phyloP scores from a whole-genome alignment of 73 alveolate species.

The Stentor roeselii region DNA sequence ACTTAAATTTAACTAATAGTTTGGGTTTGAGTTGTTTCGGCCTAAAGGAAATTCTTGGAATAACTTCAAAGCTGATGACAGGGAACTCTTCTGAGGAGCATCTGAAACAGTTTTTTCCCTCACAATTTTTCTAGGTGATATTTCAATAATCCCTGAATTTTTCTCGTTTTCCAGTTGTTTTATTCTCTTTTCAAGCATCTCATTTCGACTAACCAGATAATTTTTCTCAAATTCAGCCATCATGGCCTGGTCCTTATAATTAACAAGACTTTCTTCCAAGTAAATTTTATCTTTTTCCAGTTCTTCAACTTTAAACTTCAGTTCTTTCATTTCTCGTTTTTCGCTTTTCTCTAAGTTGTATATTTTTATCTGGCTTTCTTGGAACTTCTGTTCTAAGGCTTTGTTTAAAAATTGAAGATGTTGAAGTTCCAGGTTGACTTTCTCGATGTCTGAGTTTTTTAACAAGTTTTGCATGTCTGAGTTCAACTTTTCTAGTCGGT shows the following conservation, averaged over 20 bases:
- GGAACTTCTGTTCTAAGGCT: constrained; percentile 9
- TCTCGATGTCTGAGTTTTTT: constrained; percentile 4
- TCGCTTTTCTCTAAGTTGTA: neutral
- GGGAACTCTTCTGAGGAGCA: neutral
- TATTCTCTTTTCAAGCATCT: neutral
- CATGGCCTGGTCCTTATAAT: neutral
- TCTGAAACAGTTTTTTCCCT: neutral
- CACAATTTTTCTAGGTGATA: neutral
- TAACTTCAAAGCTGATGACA: constrained; percentile 1
- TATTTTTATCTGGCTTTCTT: constrained; percentile 5
- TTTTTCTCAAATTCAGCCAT: neutral
- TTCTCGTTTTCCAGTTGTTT: neutral
- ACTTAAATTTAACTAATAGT: no score
- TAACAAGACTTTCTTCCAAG: neutral
- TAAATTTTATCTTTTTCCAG: neutral
- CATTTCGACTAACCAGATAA: neutral
- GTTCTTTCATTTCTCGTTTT: neutral
- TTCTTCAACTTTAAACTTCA: neutral
- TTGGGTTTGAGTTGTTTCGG: no score
- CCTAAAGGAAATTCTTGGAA: neutral
- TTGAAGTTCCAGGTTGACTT: neutral
- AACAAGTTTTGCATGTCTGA: neutral
- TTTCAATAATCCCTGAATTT: neutral
- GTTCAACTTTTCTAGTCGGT: neutral
- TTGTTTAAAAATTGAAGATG: constrained; percentile 13